Evolutionary conservation across 2,329 filamentous ascomycete species (phyloP).

Genomic region (Mycosphaerella arachidis): DNA sequence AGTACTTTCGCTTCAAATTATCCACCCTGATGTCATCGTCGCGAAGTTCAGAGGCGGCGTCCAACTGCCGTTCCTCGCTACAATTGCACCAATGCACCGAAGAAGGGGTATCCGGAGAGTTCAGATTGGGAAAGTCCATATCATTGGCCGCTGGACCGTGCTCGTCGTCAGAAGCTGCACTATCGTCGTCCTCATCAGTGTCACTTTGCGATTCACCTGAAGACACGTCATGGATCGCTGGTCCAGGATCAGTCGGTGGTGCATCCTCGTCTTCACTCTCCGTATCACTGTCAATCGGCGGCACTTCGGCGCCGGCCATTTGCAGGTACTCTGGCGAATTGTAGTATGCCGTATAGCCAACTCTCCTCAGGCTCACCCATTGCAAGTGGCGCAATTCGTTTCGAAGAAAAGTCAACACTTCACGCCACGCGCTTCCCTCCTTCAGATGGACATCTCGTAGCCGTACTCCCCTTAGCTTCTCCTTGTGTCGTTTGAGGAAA

Average conservation of each 20-base stretch:
- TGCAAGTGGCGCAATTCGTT: conserved; percentile 55
- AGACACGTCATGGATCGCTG: not conserved
- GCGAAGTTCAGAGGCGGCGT: conserved; percentile 42
- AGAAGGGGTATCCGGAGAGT: conserved; percentile 41
- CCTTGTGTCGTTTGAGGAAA: conserved; percentile 52
- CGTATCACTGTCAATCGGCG: conserved; percentile 36
- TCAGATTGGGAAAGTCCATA: conserved; percentile 42
- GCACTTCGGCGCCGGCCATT: conserved; percentile 44
- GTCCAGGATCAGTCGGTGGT: not conserved
- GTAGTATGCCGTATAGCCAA: conserved; percentile 56
- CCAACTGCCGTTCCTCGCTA: conserved; percentile 34
- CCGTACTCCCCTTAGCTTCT: conserved; percentile 55
- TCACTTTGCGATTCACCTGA: conserved; percentile 14
- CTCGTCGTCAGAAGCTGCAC: conserved; percentile 34
- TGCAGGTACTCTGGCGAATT: conserved; percentile 41
- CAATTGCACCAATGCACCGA: conserved; percentile 47
- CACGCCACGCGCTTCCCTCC: conserved; percentile 56
- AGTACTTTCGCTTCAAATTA: conserved; percentile 49
- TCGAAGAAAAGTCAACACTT: conserved; percentile 55
- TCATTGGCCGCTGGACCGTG: conserved; percentile 38
- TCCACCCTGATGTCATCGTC: conserved; percentile 48
- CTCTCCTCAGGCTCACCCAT: conserved; percentile 59
- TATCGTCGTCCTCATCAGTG: conserved; percentile 28
- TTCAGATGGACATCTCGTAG: conserved; percentile 59
- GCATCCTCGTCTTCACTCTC: conserved; percentile 10